Conservation (phyloP, 768 basidiomycete genomes). For the Naganishia antarctica region DNA sequence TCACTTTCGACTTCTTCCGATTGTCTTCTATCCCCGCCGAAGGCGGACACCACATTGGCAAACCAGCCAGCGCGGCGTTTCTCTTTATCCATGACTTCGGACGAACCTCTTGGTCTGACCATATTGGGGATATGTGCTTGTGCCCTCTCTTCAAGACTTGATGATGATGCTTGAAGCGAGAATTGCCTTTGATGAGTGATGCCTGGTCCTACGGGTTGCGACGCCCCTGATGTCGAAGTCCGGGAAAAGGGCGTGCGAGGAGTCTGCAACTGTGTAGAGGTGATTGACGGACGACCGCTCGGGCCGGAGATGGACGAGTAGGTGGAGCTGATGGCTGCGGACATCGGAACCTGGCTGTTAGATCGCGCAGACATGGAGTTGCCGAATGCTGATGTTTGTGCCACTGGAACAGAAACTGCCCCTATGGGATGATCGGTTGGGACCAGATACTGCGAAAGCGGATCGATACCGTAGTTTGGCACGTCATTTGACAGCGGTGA, state of each 20-base stretch:
- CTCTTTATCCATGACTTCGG: slow-evolving; percentile 11
- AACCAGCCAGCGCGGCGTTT: slow-evolving; percentile 6
- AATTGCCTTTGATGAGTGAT: background rate
- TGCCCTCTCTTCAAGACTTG: background rate
- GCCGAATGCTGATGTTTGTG: background rate
- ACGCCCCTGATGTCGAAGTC: background rate
- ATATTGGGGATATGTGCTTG: too few relatives aligned
- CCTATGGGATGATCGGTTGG: too few relatives aligned
- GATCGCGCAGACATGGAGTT: background rate
- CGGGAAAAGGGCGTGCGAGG: background rate
- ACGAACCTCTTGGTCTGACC: slow-evolving; percentile 3
- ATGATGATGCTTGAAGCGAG: background rate
- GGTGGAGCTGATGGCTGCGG: background rate
- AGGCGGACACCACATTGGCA: background rate
- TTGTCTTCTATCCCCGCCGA: background rate
- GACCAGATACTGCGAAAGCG: too few relatives aligned
- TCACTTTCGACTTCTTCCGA: background rate
- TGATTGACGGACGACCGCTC: background rate
- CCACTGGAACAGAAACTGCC: too few relatives aligned
- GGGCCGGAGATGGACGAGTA: slow-evolving; percentile 1
- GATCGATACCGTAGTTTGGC: too few relatives aligned
- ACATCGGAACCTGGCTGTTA: background rate
- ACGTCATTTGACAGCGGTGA: background rate
- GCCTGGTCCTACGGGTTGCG: background rate
- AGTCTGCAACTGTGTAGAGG: slow-evolving; percentile 2